Percentiles rank a stretch among this genome's conserved stretches.
Conservation (phyloP, 345 rosid genomes). For the Luvunga scandens region DNA sequence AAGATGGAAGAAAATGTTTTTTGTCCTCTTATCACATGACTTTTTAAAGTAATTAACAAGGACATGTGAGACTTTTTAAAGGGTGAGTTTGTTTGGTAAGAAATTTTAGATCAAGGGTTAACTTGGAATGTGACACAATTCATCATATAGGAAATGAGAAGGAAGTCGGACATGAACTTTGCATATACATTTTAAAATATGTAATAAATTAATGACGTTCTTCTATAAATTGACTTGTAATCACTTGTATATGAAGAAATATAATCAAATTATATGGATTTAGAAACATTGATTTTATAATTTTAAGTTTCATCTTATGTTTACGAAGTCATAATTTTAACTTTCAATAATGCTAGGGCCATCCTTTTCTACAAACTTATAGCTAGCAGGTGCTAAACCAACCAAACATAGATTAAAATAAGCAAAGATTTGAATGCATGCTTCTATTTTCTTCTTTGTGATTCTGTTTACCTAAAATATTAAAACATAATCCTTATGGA, state of each 20-base stretch:
- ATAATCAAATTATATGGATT: background rate
- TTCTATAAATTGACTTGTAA: background rate
- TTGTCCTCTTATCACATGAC: too few species aligned
- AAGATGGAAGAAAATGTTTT: too few species aligned
- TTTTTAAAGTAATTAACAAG: too few species aligned
- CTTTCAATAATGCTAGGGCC: background rate
- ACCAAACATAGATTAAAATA: background rate
- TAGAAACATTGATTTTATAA: background rate
- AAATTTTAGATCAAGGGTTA: background rate
- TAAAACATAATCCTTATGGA: too few species aligned
- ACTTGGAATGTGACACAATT: slow-evolving; percentile 7
- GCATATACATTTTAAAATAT: too few species aligned
- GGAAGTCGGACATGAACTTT: slow-evolving; percentile 3
- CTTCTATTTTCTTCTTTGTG: too few species aligned
- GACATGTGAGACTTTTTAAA: background rate
- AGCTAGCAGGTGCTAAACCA: background rate
- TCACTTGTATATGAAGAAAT: background rate
- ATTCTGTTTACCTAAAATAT: too few species aligned
- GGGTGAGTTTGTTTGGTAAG: background rate
- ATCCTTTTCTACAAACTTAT: background rate
- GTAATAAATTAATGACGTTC: too few species aligned
- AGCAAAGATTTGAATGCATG: background rate
- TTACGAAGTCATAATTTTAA: background rate
- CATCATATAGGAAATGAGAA: slow-evolving; percentile 13
- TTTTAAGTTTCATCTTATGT: background rate